Evolutionary conservation across 352 stramenopile species (phyloP), one percentile per base, ranked within the genome.

Genomic region (Stramenopiles sp.): DNA sequence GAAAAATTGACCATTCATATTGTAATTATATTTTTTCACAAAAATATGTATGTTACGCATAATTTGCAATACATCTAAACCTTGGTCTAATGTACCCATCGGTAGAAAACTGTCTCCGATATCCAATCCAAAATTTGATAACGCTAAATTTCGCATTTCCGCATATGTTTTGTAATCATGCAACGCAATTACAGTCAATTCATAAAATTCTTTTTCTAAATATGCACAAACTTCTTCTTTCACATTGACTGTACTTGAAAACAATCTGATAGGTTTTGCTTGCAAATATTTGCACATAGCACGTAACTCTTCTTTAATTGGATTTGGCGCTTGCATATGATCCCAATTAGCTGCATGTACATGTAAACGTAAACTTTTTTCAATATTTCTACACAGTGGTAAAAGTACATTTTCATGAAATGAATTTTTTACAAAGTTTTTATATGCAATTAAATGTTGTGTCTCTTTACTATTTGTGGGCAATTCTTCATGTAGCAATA

Each of bases 31-130:
- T 13, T 87, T 83, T 27, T 86, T 86, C 7, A 93, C 89, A 76
- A 96, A 96, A 63, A 94, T 90, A 84, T 96, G 86, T 81, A 97
- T 96, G 82, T 97, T 96, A 74, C 92, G 90, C 91, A 98, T 95
- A 82, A 97, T 96, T 83, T 96, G 91, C 29, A 98, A 83, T 69
- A 97, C 91, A 83, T 98, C 92, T 32, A 97, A 81, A 6, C 90
- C 91, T 80, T 93, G 88, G 80, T 97, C 91, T 4, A 96, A 83
- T 30, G 86, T 93, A 0, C 92, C 93, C 90, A 97, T 95, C 0
- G 93, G 93, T 78, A 98, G 84, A 80, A 90, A 89, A 78, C 95
- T 94, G 80, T 97, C 93, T 13, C 87, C 84, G 7, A 98, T 82
- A 63, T 88, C 87, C 29, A 98, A 83, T 27, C 91, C 90, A 79